phyloP scores from a whole-genome alignment of 352 stramenopile genomes.

The Globisporangium cederbergense region DNA sequence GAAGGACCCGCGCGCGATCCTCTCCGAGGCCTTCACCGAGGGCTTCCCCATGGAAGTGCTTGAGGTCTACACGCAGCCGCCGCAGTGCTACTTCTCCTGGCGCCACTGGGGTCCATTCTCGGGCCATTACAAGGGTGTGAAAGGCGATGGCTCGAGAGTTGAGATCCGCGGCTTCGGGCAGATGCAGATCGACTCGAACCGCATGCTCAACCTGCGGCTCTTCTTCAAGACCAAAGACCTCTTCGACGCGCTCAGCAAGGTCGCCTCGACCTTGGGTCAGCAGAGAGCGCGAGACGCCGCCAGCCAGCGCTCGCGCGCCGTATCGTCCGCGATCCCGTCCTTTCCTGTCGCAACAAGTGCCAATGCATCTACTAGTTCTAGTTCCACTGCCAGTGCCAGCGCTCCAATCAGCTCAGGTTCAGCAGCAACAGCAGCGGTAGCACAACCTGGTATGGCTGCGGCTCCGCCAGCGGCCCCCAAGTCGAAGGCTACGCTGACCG shows the following conservation, averaged over 20 bases:
- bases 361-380: slow-evolving; percentile 1
- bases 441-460: background rate
- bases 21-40: slow-evolving; percentile 64
- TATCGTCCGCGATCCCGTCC: background rate
- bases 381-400: background rate
- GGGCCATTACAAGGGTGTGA: slow-evolving; percentile 56
- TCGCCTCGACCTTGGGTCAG: slow-evolving; percentile 18
- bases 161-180: slow-evolving; percentile 71
- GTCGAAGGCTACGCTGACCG: slow-evolving; percentile 12
- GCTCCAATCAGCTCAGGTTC: background rate
- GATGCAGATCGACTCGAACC: slow-evolving; percentile 53
- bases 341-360: background rate
- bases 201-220: slow-evolving; percentile 48
- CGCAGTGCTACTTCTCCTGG: slow-evolving; percentile 77
- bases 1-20: slow-evolving; percentile 44
- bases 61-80: slow-evolving; percentile 73
- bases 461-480: background rate
- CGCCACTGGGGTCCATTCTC: slow-evolving; percentile 77
- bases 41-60: slow-evolving; percentile 81
- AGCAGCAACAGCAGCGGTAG: background rate
- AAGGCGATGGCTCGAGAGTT: slow-evolving; percentile 51
- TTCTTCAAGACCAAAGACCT: slow-evolving; percentile 73
- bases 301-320: slow-evolving; percentile 12
- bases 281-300: slow-evolving; percentile 10
- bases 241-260: slow-evolving; percentile 39